phyloP scores from a whole-genome alignment of 2,329 filamentous ascomycete species.

The Thielaviopsis ethacetica region DNA sequence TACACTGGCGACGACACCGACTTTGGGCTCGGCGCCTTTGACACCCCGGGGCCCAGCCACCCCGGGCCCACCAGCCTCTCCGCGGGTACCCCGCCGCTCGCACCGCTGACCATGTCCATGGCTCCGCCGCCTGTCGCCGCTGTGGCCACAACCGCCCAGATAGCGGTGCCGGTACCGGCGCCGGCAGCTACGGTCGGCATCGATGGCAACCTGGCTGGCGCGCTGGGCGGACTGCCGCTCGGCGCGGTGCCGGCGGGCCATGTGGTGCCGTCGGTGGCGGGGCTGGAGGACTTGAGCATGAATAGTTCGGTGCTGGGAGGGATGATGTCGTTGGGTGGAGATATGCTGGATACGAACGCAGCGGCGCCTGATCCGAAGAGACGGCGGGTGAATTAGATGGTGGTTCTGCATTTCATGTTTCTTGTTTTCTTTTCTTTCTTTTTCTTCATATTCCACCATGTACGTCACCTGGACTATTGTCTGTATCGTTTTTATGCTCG shows the following conservation, averaged over 20 bases:
- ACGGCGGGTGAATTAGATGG: conserved; percentile 4
- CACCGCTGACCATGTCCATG: not conserved
- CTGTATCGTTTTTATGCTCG: not conserved
- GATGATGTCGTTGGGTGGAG: conserved; percentile 1
- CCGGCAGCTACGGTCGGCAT: not conserved
- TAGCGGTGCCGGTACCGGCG: too few species aligned
- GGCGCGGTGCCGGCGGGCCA: not conserved
- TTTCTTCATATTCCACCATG: not conserved
- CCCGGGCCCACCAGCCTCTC: not conserved
- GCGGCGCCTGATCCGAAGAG: conserved; percentile 8
- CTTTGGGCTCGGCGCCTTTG: conserved; percentile 18
- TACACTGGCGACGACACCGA: conserved; percentile 27
- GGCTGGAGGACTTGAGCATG: conserved; percentile 11
- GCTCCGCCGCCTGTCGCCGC: not conserved
- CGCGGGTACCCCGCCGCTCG: not conserved
- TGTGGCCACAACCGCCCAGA: too few species aligned
- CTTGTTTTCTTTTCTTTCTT: not conserved
- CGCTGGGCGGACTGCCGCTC: not conserved
- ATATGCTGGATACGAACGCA: conserved; percentile 1
- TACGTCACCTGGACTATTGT: not conserved
- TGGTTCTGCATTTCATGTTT: not conserved
- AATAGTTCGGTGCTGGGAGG: conserved; percentile 5
- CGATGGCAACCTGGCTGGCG: not conserved
- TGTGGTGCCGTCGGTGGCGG: conserved; percentile 5
- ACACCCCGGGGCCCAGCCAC: not conserved